A percentile compares a stretch with the other conserved stretches of the same genome.
These are phyloP conservation scores for Coniochaeta ligniaria DNA, from an alignment of 2,329 filamentous ascomycete genomes.

Conservation along the genomic window DNA sequence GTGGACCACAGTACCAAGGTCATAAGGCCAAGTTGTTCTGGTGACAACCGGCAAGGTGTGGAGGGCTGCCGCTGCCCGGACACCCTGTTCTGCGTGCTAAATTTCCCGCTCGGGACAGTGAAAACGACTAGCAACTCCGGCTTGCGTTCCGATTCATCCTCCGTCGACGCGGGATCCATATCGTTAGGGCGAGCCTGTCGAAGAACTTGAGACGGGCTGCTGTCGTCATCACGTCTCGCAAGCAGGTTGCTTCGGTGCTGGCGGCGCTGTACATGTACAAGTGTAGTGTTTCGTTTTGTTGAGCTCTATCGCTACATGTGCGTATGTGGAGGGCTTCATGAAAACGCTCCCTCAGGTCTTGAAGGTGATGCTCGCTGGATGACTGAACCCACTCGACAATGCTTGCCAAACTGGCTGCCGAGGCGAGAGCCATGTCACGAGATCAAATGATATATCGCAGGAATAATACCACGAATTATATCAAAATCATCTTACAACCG, in stretches of 20 bases:
- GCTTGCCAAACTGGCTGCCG: background rate
- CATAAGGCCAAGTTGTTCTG: too few relatives aligned
- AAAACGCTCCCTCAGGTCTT: too few relatives aligned
- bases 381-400: background rate
- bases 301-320: background rate
- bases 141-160: background rate
- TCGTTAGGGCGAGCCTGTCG: background rate
- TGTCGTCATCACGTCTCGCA: background rate
- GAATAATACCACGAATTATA: background rate
- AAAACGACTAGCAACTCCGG: background rate
- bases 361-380: too few relatives aligned
- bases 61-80: background rate
- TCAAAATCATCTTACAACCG: background rate
- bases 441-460: background rate
- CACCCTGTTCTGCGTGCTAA: background rate
- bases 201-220: background rate
- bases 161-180: background rate
- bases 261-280: background rate
- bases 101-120: background rate
- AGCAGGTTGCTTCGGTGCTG: background rate
- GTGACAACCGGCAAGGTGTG: background rate
- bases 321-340: too few relatives aligned
- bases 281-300: background rate
- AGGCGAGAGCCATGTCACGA: background rate
- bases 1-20: too few relatives aligned